These are phyloP conservation scores for Sclerotinia spermophila DNA, from an alignment of 2,329 filamentous ascomycete genomes.

Conservation along the genomic window DNA sequence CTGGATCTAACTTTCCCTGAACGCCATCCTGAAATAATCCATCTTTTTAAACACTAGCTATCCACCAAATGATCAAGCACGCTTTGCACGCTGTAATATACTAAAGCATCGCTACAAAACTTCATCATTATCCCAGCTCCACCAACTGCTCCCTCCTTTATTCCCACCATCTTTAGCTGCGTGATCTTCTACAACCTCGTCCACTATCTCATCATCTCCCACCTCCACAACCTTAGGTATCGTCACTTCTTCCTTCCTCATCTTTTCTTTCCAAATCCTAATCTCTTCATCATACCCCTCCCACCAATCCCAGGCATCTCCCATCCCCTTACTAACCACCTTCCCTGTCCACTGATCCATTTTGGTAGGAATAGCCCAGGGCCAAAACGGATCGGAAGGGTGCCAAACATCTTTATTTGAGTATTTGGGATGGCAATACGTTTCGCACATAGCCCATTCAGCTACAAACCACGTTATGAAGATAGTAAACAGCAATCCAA, in stretches of 20 bases:
- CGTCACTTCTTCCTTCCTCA: neutral
- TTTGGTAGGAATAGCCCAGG: slow-evolving; percentile 58
- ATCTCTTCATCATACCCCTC: slow-evolving; percentile 4
- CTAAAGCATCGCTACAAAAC: neutral
- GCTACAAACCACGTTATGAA: slow-evolving; percentile 50
- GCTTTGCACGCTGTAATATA: neutral
- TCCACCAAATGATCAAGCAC: neutral
- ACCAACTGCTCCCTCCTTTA: neutral
- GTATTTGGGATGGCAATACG: slow-evolving; percentile 52
- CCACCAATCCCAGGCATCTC: slow-evolving; percentile 12
- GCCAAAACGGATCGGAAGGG: slow-evolving; percentile 56
- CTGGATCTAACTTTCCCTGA: neutral
- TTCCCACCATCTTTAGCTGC: neutral
- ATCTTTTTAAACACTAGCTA: slow-evolving; percentile 3
- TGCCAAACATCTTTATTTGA: slow-evolving; percentile 49
- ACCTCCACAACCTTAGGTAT: neutral
- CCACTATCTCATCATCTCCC: neutral
- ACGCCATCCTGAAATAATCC: neutral
- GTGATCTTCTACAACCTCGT: neutral
- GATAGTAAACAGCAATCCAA: slow-evolving; percentile 37
- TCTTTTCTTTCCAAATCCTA: slow-evolving; percentile 3
- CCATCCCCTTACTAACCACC: slow-evolving; percentile 19
- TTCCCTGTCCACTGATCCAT: slow-evolving; percentile 54
- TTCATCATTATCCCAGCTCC: slow-evolving; percentile 11
- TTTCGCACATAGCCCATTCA: slow-evolving; percentile 52